These are phyloP conservation scores for Fraxinus sp. DNA, from an alignment of 305 asterid genomes.

Conservation along the genomic window DNA sequence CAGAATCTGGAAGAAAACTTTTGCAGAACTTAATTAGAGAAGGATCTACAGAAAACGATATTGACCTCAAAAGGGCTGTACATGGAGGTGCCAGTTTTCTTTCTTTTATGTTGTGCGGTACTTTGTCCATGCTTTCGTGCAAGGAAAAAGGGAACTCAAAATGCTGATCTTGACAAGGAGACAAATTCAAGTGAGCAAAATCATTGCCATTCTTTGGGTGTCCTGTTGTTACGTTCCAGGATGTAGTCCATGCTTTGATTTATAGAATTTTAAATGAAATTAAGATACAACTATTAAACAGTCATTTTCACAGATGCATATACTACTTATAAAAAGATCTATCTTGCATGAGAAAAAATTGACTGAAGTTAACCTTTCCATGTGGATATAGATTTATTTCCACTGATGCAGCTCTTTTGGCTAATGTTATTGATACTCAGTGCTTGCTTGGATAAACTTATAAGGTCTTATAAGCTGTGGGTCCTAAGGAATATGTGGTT, in stretches of 20 bases:
- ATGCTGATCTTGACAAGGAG: conserved; percentile 60
- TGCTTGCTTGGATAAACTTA: background rate
- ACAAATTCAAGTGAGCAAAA: conserved; percentile 67
- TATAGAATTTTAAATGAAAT: background rate
- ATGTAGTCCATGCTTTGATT: background rate
- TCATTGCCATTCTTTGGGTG: background rate
- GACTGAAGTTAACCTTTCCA: background rate
- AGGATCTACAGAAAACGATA: conserved; percentile 36
- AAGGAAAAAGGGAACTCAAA: conserved; percentile 53
- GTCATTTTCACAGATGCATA: background rate
- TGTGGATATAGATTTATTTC: background rate
- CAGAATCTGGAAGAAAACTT: conserved; percentile 46
- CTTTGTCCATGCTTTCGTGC: conserved; percentile 87
- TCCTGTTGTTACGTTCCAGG: conserved; percentile 12
- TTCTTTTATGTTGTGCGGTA: conserved; percentile 61
- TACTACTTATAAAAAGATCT: conserved; percentile 4
- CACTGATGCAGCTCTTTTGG: background rate
- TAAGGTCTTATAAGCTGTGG: background rate
- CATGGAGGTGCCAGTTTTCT: conserved; percentile 65
- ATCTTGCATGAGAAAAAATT: background rate
- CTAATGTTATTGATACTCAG: conserved; percentile 1
- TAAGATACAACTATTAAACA: background rate
- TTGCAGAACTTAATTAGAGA: conserved; percentile 41
- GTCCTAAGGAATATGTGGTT: background rate
- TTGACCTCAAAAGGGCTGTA: conserved; percentile 49